Evolutionary conservation across 805 yeast genomes (phyloP).

Genomic region (Clavispora asparagi): DNA sequence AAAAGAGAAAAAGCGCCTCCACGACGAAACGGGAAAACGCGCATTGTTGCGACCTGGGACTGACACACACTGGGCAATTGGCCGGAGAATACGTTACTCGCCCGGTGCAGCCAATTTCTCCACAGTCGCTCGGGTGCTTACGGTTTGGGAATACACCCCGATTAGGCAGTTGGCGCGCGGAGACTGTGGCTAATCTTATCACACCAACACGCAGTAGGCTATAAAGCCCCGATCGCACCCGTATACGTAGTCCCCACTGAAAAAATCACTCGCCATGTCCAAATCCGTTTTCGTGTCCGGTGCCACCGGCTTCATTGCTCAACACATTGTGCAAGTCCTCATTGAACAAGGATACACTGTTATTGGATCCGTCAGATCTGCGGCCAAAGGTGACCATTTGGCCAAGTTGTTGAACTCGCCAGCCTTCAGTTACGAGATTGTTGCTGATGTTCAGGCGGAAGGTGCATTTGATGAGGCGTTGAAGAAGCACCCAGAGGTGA

Average conservation of each 20-base stretch:
- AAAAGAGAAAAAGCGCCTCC: too few species aligned
- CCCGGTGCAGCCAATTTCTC: too few species aligned
- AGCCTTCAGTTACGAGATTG: constrained; percentile 12
- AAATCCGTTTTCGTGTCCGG: constrained; percentile 39
- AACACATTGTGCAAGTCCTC: constrained; percentile 36
- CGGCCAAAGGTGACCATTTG: constrained; percentile 29
- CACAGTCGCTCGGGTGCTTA: too few species aligned
- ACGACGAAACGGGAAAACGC: too few species aligned
- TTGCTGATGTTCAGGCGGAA: constrained; percentile 15
- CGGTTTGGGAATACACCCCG: neutral
- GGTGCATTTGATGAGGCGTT: constrained; percentile 27
- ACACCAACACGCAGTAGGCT: neutral
- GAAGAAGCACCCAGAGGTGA: constrained; percentile 22
- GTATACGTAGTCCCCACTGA: neutral
- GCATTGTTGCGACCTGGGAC: too few species aligned
- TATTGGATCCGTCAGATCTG: constrained; percentile 42
- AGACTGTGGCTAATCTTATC: neutral
- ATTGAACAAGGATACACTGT: constrained; percentile 36
- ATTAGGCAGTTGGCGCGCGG: neutral
- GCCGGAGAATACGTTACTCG: too few species aligned
- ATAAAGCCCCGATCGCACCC: neutral
- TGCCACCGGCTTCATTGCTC: constrained; percentile 47
- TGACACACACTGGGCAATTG: too few species aligned
- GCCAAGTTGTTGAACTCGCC: constrained; percentile 3
- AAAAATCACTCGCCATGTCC: neutral